These are phyloP conservation scores for Xylaria sp. DNA, from an alignment of 2,329 filamentous ascomycete species.

Conservation along the genomic window DNA sequence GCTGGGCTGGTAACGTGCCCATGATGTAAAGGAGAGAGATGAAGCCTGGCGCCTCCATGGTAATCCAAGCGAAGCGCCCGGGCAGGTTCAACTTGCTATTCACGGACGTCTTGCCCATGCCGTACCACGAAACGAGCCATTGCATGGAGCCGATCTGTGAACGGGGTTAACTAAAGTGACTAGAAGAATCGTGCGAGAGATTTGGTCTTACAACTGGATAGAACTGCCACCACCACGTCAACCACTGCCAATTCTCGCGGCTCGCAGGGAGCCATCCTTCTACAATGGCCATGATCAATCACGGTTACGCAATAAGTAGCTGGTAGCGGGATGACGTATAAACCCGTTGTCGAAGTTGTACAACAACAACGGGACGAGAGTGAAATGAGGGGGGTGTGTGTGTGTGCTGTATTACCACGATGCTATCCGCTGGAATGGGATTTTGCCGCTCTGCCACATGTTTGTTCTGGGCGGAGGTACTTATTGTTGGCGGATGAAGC, in stretches of 20 bases:
- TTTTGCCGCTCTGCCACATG: neutral
- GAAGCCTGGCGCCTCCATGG: constrained; percentile 87
- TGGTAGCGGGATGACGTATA: neutral
- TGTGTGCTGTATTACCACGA: neutral
- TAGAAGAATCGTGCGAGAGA: neutral
- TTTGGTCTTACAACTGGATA: constrained; percentile 61
- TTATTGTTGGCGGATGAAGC: neutral
- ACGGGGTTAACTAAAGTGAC: constrained; percentile 29
- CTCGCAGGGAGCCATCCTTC: constrained; percentile 68
- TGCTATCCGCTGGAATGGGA: neutral
- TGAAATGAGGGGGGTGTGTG: neutral
- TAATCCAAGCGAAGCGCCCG: constrained; percentile 85
- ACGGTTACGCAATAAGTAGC: no score
- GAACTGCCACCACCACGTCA: constrained; percentile 65
- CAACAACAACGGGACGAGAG: neutral
- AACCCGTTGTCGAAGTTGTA: neutral
- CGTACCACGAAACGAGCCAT: constrained; percentile 84
- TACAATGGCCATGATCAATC: constrained; percentile 58
- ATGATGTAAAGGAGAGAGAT: constrained; percentile 83
- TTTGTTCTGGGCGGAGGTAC: neutral
- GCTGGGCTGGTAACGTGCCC: constrained; percentile 69
- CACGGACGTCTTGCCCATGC: constrained; percentile 90
- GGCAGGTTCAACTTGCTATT: constrained; percentile 83
- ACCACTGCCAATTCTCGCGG: constrained; percentile 66
- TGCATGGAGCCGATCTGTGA: constrained; percentile 75